Percentiles rank a stretch among this genome's conserved stretches.
These are phyloP conservation scores for Carpinus fangiana DNA, from an alignment of 306 rosid species.

Conservation along the genomic window DNA sequence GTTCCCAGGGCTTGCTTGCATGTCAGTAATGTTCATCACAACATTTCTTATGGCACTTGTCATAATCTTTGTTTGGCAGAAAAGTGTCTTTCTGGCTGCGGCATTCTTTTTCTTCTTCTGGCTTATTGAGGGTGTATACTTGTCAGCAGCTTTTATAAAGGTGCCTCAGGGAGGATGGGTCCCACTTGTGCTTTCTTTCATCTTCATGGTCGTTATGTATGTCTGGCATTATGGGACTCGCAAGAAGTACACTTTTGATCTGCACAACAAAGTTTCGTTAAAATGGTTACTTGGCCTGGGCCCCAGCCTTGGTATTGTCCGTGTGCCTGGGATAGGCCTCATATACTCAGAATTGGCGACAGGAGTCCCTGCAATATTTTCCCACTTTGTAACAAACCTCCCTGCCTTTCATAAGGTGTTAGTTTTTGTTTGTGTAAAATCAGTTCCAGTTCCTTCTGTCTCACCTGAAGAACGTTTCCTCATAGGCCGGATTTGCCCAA, in stretches of 20 bases:
- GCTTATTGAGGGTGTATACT: constrained; percentile 71
- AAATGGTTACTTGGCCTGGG: constrained; percentile 86
- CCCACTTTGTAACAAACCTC: constrained; percentile 88
- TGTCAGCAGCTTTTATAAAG: constrained; percentile 74
- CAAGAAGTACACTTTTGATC: constrained; percentile 71
- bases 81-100: constrained; percentile 47
- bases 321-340: constrained; percentile 90
- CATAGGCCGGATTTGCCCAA: constrained; percentile 75
- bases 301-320: constrained; percentile 88
- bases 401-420: constrained; percentile 87
- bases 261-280: constrained; percentile 81
- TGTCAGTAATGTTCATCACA: constrained; percentile 73
- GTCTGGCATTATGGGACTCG: constrained; percentile 85
- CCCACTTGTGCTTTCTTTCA: constrained; percentile 66
- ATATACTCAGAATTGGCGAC: constrained; percentile 82
- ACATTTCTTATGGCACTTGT: constrained; percentile 84
- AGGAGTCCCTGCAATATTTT: constrained; percentile 84
- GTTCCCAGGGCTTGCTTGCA: constrained; percentile 77
- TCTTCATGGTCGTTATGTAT: constrained; percentile 70
- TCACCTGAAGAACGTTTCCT: constrained; percentile 86
- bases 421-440: constrained; percentile 81
- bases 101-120: constrained; percentile 65
- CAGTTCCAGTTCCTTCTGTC: constrained; percentile 85
- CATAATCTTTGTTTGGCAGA: constrained; percentile 75
- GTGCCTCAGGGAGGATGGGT: constrained; percentile 96